These are phyloP conservation scores for Pezicula carpinea DNA, from an alignment of 2,329 filamentous ascomycete species.

Conservation along the genomic window DNA sequence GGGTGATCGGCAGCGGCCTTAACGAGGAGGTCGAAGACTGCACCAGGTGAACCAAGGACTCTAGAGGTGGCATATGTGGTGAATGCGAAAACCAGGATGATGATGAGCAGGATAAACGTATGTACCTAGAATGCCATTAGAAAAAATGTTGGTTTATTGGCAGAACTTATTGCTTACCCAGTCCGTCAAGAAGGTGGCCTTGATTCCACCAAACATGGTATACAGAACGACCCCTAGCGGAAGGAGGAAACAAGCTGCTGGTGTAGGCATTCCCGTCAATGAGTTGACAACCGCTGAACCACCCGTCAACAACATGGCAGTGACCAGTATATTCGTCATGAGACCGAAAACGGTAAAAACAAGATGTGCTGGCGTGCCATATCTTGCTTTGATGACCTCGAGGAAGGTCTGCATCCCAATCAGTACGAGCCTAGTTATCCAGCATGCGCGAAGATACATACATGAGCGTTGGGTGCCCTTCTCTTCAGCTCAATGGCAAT, in stretches of 20 bases:
- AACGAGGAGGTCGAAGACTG: conserved; percentile 74
- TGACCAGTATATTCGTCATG: conserved; percentile 82
- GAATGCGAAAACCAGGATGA: conserved; percentile 81
- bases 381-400: conserved; percentile 77
- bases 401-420: conserved; percentile 52
- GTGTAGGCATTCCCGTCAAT: conserved; percentile 69
- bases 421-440: background rate
- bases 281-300: conserved; percentile 70
- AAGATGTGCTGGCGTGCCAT: conserved; percentile 66
- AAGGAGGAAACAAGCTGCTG: conserved; percentile 78
- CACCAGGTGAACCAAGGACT: conserved; percentile 67
- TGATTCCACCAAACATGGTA: conserved; percentile 74
- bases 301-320: conserved; percentile 82
- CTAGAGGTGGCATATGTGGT: conserved; percentile 73
- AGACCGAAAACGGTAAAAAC: conserved; percentile 80
- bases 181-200: conserved; percentile 75
- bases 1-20: conserved; percentile 66
- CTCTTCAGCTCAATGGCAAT: conserved; percentile 87
- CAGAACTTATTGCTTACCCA: conserved; percentile 14
- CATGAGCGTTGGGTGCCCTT: conserved; percentile 79
- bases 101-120: conserved; percentile 77
- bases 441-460: conserved; percentile 14
- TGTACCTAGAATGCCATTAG: conserved; percentile 64
- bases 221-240: conserved; percentile 79
- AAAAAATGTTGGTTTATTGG: background rate